These are phyloP conservation scores for Rhizopogon vinicolor DNA, from an alignment of 768 basidiomycete genomes.

Conservation along the genomic window DNA sequence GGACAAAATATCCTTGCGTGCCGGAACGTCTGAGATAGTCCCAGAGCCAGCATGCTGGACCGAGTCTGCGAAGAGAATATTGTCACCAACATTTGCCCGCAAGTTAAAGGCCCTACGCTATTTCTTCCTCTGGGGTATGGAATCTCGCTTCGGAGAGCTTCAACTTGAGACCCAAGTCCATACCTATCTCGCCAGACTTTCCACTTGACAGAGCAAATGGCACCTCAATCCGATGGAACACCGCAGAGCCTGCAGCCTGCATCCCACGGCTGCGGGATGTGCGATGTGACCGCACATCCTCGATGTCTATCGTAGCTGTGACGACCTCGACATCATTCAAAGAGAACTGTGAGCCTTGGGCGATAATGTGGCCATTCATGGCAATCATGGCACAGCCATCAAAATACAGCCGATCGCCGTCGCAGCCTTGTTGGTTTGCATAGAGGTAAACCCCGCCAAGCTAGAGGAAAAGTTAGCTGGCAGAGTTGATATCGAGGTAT, in stretches of 20 bases:
- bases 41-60: slow-evolving; percentile 99
- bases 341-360: slow-evolving; percentile 97
- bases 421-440: slow-evolving; percentile 98
- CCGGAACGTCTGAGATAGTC: slow-evolving; percentile 94
- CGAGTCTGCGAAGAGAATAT: slow-evolving; percentile 52
- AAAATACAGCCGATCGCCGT: slow-evolving; percentile 96
- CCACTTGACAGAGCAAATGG: slow-evolving; percentile 76
- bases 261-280: slow-evolving; percentile 80
- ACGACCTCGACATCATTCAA: slow-evolving; percentile 95
- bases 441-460: slow-evolving; percentile 96
- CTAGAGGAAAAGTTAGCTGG: slow-evolving; percentile 35
- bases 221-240: slow-evolving; percentile 81
- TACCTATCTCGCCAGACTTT: slow-evolving; percentile 57
- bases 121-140: slow-evolving; percentile 92
- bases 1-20: slow-evolving; percentile 93
- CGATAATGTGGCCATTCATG: slow-evolving; percentile 86
- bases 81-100: not conserved
- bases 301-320: slow-evolving; percentile 94
- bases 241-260: slow-evolving; percentile 76
- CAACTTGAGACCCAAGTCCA: slow-evolving; percentile 45
- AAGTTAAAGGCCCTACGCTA: slow-evolving; percentile 64
- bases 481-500: not conserved
- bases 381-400: slow-evolving; percentile 97
- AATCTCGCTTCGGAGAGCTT: slow-evolving; percentile 38
- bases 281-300: slow-evolving; percentile 89